Evolutionary conservation across 2,329 filamentous ascomycete species (phyloP).

Genomic region (Phoma sp.): DNA sequence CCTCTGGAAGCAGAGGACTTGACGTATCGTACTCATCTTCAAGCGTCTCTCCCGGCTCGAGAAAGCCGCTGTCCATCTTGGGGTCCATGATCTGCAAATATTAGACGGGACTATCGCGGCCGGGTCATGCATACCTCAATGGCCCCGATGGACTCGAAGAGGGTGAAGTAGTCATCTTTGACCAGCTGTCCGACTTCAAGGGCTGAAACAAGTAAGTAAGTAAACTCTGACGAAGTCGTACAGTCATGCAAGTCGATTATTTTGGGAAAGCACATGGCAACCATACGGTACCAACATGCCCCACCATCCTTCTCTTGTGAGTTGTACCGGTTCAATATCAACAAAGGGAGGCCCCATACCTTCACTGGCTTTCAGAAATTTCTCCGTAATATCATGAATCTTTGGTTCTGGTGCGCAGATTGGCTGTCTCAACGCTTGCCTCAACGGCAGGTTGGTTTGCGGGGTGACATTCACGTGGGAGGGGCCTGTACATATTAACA

Average conservation of each 20-base stretch:
- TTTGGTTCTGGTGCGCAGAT: slow-evolving; percentile 39
- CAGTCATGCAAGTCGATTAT: background rate
- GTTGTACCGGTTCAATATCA: too few relatives aligned
- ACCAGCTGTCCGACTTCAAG: slow-evolving; percentile 81
- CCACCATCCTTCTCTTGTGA: slow-evolving; percentile 22
- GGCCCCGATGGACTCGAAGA: slow-evolving; percentile 92
- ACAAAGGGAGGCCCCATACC: slow-evolving; percentile 46
- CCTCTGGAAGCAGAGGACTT: slow-evolving; percentile 70
- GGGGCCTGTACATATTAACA: slow-evolving; percentile 16
- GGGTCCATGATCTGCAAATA: slow-evolving; percentile 86
- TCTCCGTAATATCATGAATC: slow-evolving; percentile 61
- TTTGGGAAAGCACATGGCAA: slow-evolving; percentile 1
- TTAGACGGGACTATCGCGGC: slow-evolving; percentile 3
- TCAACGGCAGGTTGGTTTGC: slow-evolving; percentile 35
- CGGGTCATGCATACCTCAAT: slow-evolving; percentile 62
- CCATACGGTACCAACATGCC: slow-evolving; percentile 18
- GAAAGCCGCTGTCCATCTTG: slow-evolving; percentile 96
- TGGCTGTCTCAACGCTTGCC: slow-evolving; percentile 33
- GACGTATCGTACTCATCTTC: slow-evolving; percentile 82
- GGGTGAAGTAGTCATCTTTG: slow-evolving; percentile 91
- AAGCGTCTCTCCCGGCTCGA: slow-evolving; percentile 77
- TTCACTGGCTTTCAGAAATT: slow-evolving; percentile 59
- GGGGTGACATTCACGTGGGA: slow-evolving; percentile 21
- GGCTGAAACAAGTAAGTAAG: slow-evolving; percentile 56
- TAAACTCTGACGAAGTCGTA: background rate